A percentile compares a stretch with the other conserved stretches of the same genome.
These are phyloP conservation scores for Chlamydomonas sp. DNA, from an alignment of 139 green algal genomes.

Conservation along the genomic window DNA sequence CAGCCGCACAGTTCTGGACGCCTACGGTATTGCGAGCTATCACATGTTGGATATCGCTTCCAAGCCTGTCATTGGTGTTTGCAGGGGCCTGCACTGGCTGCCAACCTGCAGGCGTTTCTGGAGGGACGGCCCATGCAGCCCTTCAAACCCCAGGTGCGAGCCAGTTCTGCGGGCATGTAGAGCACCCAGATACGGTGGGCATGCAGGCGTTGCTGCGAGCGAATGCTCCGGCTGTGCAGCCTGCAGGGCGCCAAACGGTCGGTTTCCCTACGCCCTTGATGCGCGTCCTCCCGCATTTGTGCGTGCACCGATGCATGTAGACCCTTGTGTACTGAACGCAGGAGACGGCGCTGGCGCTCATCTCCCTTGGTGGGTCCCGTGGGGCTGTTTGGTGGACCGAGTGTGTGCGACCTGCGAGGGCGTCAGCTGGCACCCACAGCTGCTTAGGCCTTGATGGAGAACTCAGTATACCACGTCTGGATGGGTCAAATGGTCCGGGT, in stretches of 20 bases:
- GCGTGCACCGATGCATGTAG: background rate
- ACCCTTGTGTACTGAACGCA: conserved; percentile 42
- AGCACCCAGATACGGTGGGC: background rate
- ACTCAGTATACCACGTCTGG: too few relatives aligned
- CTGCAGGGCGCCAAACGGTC: background rate
- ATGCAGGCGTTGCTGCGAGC: background rate
- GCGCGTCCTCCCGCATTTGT: background rate
- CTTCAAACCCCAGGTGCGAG: conserved; percentile 73
- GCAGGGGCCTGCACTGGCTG: conserved; percentile 80
- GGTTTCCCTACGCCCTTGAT: background rate
- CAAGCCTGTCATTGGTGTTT: background rate
- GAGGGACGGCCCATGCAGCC: conserved; percentile 66
- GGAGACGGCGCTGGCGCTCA: conserved; percentile 81
- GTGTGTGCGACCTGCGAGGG: background rate
- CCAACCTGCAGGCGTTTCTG: conserved; percentile 86
- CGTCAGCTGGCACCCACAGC: background rate
- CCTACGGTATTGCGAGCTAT: background rate
- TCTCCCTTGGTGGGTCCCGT: conserved; percentile 72
- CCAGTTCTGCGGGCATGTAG: background rate
- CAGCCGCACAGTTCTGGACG: background rate
- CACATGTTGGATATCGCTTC: background rate
- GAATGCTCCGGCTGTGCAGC: background rate
- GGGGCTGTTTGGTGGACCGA: background rate
- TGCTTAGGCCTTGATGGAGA: too few relatives aligned
- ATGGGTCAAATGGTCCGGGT: too few relatives aligned